Evolutionary conservation across 306 rosid genomes (phyloP).

Genomic region (Cucurbita maxima): DNA sequence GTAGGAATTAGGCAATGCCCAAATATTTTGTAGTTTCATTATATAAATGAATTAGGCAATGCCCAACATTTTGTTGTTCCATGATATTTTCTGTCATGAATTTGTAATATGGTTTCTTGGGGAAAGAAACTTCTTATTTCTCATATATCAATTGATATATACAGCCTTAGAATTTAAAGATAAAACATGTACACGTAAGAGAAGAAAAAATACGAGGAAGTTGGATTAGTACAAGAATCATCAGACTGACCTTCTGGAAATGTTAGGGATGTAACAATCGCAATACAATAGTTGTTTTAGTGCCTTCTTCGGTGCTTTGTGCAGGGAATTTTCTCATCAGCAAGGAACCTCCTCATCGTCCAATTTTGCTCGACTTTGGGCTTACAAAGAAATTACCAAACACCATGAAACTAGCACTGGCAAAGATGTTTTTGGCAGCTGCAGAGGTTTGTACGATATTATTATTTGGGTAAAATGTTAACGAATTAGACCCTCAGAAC

Average conservation of each 20-base stretch:
- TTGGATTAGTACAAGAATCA: too few relatives aligned
- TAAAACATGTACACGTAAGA: too few relatives aligned
- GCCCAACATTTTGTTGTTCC: not conserved
- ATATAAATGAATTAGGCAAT: not conserved
- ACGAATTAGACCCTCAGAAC: not conserved
- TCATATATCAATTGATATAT: too few relatives aligned
- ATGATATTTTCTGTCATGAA: not conserved
- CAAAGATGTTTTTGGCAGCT: slow-evolving; percentile 96
- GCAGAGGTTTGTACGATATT: slow-evolving; percentile 58
- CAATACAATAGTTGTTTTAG: not conserved
- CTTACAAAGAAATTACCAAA: slow-evolving; percentile 69
- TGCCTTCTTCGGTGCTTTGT: slow-evolving; percentile 10
- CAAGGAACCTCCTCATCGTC: slow-evolving; percentile 86
- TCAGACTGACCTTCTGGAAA: too few relatives aligned
- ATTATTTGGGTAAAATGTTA: not conserved
- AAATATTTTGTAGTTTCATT: not conserved
- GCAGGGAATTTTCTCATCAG: slow-evolving; percentile 96
- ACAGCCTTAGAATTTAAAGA: too few relatives aligned
- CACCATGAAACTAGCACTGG: slow-evolving; percentile 72
- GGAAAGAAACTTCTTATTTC: too few relatives aligned
- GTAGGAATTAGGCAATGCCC: not conserved
- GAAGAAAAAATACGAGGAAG: too few relatives aligned
- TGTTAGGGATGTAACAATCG: not conserved
- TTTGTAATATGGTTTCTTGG: too few relatives aligned
- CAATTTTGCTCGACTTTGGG: slow-evolving; percentile 93